These are phyloP conservation scores for Dorcoceras hygrometricum DNA, from an alignment of 257 asterid genomes.

Conservation along the genomic window DNA sequence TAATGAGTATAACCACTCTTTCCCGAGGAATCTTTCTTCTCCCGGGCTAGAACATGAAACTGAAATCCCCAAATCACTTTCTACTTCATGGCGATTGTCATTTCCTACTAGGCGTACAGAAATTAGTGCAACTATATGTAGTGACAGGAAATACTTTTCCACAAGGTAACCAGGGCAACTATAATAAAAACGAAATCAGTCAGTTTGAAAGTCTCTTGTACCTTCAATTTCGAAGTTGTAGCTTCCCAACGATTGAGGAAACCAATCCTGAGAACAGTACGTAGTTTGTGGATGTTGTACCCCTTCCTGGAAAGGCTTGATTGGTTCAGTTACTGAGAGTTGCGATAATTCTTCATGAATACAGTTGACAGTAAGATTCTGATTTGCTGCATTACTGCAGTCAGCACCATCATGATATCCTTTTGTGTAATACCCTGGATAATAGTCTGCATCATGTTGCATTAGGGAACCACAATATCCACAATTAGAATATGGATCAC, in stretches of 20 bases:
- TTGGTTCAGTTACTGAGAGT: constrained; percentile 65
- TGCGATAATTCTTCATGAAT: constrained; percentile 73
- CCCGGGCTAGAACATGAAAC: constrained; percentile 64
- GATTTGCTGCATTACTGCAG: constrained; percentile 35
- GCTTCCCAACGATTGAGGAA: constrained; percentile 58
- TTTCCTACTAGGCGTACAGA: constrained; percentile 40
- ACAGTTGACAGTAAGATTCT: constrained; percentile 36
- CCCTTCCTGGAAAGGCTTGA: constrained; percentile 46
- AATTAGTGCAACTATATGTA: constrained; percentile 12
- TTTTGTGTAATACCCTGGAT: constrained; percentile 47
- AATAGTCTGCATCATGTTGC: constrained; percentile 51
- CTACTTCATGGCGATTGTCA: constrained; percentile 46
- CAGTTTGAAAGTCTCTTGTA: constrained; percentile 17
- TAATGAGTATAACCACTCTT: constrained; percentile 60
- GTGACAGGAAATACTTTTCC: not conserved
- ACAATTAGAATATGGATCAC: constrained; percentile 77
- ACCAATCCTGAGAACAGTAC: constrained; percentile 69
- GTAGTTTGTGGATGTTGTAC: constrained; percentile 44
- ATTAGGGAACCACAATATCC: constrained; percentile 53
- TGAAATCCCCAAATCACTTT: constrained; percentile 42
- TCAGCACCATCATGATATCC: constrained; percentile 47
- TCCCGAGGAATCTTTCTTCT: constrained; percentile 45
- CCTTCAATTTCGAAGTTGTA: constrained; percentile 49
- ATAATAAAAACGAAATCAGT: constrained; percentile 5
- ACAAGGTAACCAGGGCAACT: not conserved